A percentile compares a stretch with the other conserved stretches of the same genome.
These are phyloP conservation scores for Trypanosoma avium DNA, from an alignment of 208 protist species.

Conservation along the genomic window DNA sequence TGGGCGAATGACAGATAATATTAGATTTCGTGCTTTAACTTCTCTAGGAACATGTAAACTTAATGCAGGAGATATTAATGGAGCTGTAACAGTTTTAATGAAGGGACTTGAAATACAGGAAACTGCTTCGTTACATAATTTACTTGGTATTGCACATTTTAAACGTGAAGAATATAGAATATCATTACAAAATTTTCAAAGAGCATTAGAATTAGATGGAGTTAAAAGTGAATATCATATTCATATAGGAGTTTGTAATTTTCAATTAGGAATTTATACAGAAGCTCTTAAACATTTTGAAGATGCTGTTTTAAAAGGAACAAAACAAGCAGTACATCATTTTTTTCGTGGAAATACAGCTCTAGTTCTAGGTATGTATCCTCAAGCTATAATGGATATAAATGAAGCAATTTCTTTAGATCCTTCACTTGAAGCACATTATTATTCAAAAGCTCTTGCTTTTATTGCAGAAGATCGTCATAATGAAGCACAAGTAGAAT, in stretches of 20 bases:
- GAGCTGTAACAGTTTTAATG: constrained; percentile 27
- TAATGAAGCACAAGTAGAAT: constrained; percentile 37
- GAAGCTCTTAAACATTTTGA: constrained; percentile 76
- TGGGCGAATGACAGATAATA: constrained; percentile 33
- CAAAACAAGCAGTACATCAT: constrained; percentile 44
- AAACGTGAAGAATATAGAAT: constrained; percentile 45
- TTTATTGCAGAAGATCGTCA: constrained; percentile 36
- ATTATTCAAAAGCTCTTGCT: constrained; percentile 55
- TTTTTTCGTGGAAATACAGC: constrained; percentile 79
- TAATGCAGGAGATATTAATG: constrained; percentile 22
- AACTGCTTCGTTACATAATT: constrained; percentile 55
- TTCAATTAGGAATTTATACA: constrained; percentile 41
- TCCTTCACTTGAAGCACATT: constrained; percentile 34
- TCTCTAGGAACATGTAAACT: constrained; percentile 36
- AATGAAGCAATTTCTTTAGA: constrained; percentile 56
- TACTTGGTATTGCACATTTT: constrained; percentile 80
- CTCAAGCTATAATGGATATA: constrained; percentile 55
- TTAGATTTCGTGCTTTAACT: constrained; percentile 26
- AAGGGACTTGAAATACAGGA: constrained; percentile 68
- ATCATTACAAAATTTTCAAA: constrained; percentile 56
- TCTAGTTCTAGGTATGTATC: constrained; percentile 50
- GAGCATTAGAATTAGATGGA: constrained; percentile 68
- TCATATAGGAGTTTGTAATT: constrained; percentile 65
- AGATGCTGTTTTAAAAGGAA: constrained; percentile 54
- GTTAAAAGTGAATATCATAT: constrained; percentile 58